Percentiles rank a stretch among this genome's conserved stretches.
Conservation (phyloP, 2,329 filamentous ascomycete species). For the Epichloe festucae region DNA sequence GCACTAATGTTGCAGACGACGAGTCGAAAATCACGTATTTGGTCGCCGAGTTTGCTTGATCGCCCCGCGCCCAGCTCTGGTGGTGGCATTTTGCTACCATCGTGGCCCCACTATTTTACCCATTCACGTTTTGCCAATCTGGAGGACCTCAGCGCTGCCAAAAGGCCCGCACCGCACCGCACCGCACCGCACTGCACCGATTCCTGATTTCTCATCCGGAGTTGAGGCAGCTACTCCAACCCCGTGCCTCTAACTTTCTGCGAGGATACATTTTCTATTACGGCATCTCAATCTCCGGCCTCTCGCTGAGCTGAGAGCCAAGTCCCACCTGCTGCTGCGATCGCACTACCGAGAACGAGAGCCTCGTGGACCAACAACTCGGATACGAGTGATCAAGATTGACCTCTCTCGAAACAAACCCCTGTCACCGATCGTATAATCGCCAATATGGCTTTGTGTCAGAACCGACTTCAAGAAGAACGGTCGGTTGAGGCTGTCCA, state of each 20-base stretch:
- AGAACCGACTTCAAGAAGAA: constrained; percentile 80
- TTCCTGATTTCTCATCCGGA: neutral
- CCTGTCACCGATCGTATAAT: constrained; percentile 2
- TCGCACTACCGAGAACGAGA: neutral
- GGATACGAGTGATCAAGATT: neutral
- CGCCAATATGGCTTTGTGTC: constrained; percentile 65
- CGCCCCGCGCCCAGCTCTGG: no score
- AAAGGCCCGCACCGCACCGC: neutral
- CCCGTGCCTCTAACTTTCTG: neutral
- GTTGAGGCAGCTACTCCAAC: neutral
- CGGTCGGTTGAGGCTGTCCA: constrained; percentile 42
- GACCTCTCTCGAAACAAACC: neutral
- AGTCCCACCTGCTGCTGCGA: neutral
- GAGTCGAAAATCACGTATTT: no score
- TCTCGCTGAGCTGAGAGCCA: neutral
- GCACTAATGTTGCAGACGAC: no score
- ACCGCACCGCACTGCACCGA: no score
- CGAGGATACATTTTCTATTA: neutral
- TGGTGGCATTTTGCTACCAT: neutral
- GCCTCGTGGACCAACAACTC: neutral
- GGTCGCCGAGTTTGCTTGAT: no score
- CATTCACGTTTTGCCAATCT: neutral
- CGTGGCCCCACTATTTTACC: neutral
- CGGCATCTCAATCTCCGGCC: neutral
- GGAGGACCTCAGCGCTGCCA: neutral